Conservation (phyloP, 176 grass and related monocot species). For the Lolium multiflorum region DNA sequence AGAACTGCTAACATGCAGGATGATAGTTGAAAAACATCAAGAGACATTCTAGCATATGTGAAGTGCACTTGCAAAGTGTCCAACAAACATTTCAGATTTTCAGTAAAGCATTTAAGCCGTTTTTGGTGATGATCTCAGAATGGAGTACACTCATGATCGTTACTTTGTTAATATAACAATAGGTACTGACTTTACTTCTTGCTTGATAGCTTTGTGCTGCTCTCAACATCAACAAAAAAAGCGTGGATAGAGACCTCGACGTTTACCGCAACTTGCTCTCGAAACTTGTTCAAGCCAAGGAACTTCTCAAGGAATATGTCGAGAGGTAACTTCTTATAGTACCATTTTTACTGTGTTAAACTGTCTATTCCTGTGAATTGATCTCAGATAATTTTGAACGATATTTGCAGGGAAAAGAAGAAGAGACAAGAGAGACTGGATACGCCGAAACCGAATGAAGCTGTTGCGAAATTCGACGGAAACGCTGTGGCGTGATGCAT, state of each 20-base stretch:
- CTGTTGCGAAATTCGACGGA: slow-evolving; percentile 78
- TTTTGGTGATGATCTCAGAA: slow-evolving; percentile 36
- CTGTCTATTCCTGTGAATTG: neutral
- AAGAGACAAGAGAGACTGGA: slow-evolving; percentile 92
- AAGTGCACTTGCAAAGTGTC: slow-evolving; percentile 9
- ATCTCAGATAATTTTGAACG: slow-evolving; percentile 20
- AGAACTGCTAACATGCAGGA: neutral
- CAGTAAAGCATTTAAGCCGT: slow-evolving; percentile 17
- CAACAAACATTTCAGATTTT: slow-evolving; percentile 1
- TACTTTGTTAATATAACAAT: slow-evolving; percentile 25
- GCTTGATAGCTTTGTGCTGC: slow-evolving; percentile 75
- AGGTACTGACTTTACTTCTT: slow-evolving; percentile 46
- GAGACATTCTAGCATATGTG: slow-evolving; percentile 10
- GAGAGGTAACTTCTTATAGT: slow-evolving; percentile 65
- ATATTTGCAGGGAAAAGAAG: slow-evolving; percentile 87
- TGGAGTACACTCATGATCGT: neutral
- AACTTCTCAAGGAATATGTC: slow-evolving; percentile 97
- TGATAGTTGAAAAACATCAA: neutral
- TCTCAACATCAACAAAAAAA: slow-evolving; percentile 89
- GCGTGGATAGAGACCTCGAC: slow-evolving; percentile 97
- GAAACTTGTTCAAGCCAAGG: slow-evolving; percentile 98
- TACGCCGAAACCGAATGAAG: slow-evolving; percentile 71
- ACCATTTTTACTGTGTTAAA: neutral
- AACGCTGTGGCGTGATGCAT: slow-evolving; percentile 59
- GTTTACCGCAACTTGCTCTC: slow-evolving; percentile 96